These are phyloP conservation scores for Ulota crispa DNA, from an alignment of 225 moss, liverwort and hornwort species.

Conservation along the genomic window DNA sequence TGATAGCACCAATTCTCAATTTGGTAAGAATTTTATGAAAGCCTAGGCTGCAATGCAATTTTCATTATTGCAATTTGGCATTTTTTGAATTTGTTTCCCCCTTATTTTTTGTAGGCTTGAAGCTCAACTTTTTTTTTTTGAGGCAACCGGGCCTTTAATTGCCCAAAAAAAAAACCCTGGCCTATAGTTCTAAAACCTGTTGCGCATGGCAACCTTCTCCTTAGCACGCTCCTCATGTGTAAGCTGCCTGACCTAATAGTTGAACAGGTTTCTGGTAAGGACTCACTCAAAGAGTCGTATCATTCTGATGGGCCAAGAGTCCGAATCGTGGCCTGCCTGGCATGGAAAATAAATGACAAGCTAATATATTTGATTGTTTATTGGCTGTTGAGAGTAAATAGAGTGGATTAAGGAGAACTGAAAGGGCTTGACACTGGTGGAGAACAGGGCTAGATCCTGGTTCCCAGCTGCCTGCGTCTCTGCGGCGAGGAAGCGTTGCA, in stretches of 20 bases:
- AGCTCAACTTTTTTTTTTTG: too few relatives aligned
- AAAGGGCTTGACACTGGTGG: not conserved
- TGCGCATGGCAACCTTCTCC: too few relatives aligned
- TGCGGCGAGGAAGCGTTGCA: conserved; percentile 11
- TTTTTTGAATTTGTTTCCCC: too few relatives aligned
- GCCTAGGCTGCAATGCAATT: too few relatives aligned
- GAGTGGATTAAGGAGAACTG: not conserved
- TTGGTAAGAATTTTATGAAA: too few relatives aligned
- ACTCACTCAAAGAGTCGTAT: not conserved
- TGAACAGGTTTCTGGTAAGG: not conserved
- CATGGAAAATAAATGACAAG: not conserved
- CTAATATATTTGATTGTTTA: not conserved
- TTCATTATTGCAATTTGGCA: too few relatives aligned
- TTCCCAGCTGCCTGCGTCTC: not conserved
- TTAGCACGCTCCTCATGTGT: not conserved
- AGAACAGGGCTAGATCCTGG: not conserved
- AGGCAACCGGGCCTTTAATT: too few relatives aligned
- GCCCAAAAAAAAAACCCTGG: too few relatives aligned
- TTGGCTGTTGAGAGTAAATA: not conserved
- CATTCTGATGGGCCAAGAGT: not conserved
- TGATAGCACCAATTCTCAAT: too few relatives aligned
- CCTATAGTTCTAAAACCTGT: too few relatives aligned
- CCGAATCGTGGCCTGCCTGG: not conserved
- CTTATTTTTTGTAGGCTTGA: too few relatives aligned
- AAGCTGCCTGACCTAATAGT: not conserved